Conservation (phyloP, 768 basidiomycete genomes). For the Hortiboletus campestris region DNA sequence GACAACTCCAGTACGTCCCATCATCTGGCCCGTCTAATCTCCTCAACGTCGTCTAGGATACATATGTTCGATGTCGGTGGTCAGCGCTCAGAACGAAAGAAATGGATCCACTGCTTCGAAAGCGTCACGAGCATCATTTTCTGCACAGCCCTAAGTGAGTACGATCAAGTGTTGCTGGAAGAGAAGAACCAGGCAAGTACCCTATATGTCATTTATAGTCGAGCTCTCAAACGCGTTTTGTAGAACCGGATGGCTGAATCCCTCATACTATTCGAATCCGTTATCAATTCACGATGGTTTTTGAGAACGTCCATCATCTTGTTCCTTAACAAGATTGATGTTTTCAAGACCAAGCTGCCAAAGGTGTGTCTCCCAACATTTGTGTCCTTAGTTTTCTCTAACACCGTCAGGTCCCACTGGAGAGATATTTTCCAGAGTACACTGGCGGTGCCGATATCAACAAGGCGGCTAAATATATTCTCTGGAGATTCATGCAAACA, state of each 20-base stretch:
- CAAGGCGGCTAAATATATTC: constrained; percentile 91
- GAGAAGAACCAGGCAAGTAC: constrained; percentile 39
- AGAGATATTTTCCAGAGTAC: constrained; percentile 83
- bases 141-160: constrained; percentile 72
- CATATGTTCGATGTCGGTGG: constrained; percentile 82
- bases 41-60: constrained; percentile 33
- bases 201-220: neutral
- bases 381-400: neutral
- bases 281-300: constrained; percentile 83
- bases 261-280: constrained; percentile 69
- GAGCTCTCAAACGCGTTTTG: neutral
- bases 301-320: constrained; percentile 63
- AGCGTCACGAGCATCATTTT: constrained; percentile 81
- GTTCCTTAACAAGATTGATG: constrained; percentile 71
- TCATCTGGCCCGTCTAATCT: accelerated
- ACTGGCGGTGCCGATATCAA: constrained; percentile 87
- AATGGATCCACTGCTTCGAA: constrained; percentile 80
- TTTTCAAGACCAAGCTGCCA: constrained; percentile 72
- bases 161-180: constrained; percentile 70
- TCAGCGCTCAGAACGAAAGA: constrained; percentile 77
- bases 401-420: constrained; percentile 58
- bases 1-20: constrained; percentile 52
- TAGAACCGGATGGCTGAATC: constrained; percentile 79
- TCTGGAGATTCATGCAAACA: constrained; percentile 94
- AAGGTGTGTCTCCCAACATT: constrained; percentile 30